These are phyloP conservation scores for Euphrasia arctica DNA, from an alignment of 305 asterid species.

Conservation along the genomic window DNA sequence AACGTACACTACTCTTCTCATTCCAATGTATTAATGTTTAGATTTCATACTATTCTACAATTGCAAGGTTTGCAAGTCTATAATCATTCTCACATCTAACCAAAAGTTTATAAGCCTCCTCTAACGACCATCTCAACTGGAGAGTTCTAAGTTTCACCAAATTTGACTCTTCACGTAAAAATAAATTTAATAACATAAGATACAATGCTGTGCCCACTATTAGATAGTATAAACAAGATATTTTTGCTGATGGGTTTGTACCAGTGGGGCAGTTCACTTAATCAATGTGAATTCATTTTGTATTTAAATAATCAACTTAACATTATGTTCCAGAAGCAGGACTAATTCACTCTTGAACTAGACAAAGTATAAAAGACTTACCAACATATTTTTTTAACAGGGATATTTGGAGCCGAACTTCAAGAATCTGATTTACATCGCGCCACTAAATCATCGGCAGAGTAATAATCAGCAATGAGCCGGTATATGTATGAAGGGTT, in stretches of 20 bases:
- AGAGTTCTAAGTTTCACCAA: neutral
- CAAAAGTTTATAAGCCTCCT: constrained; percentile 9
- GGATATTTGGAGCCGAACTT: constrained; percentile 27
- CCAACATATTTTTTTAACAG: constrained; percentile 30
- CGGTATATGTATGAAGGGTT: constrained; percentile 93
- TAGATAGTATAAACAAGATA: neutral
- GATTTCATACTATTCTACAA: constrained; percentile 9
- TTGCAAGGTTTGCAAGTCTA: constrained; percentile 4
- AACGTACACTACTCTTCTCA: neutral
- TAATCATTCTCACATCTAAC: constrained; percentile 1
- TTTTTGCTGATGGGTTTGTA: neutral
- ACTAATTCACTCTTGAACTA: constrained; percentile 3
- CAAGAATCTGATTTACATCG: constrained; percentile 62
- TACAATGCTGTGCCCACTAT: neutral
- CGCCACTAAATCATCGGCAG: constrained; percentile 84
- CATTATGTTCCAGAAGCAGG: constrained; percentile 6
- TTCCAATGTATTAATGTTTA: constrained; percentile 3
- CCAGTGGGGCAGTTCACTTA: constrained; percentile 1
- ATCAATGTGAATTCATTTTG: constrained; percentile 1
- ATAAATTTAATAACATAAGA: neutral
- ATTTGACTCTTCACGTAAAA: constrained; percentile 1
- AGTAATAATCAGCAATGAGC: constrained; percentile 93
- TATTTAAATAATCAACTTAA: neutral
- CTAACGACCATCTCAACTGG: constrained; percentile 1
- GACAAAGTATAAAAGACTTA: constrained; percentile 29